Evolutionary conservation across 352 stramenopile genomes (phyloP).

Genomic region (Phytophthora cactorum): DNA sequence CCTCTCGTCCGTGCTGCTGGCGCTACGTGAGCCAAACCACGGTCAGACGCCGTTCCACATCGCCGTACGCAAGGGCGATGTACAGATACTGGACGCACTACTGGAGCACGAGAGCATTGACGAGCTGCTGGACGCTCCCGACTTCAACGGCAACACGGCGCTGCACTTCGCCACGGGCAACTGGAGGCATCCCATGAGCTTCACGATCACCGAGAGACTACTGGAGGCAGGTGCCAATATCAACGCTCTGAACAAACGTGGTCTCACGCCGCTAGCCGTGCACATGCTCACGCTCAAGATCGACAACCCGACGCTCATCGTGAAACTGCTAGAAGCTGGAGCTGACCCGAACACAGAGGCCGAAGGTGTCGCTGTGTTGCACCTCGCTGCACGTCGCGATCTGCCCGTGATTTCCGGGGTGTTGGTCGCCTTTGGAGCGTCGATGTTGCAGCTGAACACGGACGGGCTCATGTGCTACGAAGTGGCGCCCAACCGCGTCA

Average conservation of each 20-base stretch:
- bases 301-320: conserved; percentile 68
- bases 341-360: conserved; percentile 66
- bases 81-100: conserved; percentile 73
- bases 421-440: conserved; percentile 68
- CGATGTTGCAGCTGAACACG: conserved; percentile 64
- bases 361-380: conserved; percentile 67
- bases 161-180: conserved; percentile 79
- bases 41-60: conserved; percentile 83
- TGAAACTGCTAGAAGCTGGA: conserved; percentile 71
- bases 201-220: conserved; percentile 55
- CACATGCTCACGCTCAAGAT: conserved; percentile 84
- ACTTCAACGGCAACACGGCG: conserved; percentile 85
- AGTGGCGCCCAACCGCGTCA: conserved; percentile 65
- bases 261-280: conserved; percentile 69
- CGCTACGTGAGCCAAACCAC: conserved; percentile 74
- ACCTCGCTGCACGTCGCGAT: conserved; percentile 59
- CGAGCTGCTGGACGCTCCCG: conserved; percentile 68
- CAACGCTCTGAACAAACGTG: conserved; percentile 61
- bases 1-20: conserved; percentile 74
- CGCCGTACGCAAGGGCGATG: conserved; percentile 74
- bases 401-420: conserved; percentile 60
- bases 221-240: conserved; percentile 64
- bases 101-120: conserved; percentile 73
- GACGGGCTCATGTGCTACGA: conserved; percentile 84
- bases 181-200: conserved; percentile 55